phyloP scores from a whole-genome alignment of 768 basidiomycete genomes.

The Phaffia tasmanica region DNA sequence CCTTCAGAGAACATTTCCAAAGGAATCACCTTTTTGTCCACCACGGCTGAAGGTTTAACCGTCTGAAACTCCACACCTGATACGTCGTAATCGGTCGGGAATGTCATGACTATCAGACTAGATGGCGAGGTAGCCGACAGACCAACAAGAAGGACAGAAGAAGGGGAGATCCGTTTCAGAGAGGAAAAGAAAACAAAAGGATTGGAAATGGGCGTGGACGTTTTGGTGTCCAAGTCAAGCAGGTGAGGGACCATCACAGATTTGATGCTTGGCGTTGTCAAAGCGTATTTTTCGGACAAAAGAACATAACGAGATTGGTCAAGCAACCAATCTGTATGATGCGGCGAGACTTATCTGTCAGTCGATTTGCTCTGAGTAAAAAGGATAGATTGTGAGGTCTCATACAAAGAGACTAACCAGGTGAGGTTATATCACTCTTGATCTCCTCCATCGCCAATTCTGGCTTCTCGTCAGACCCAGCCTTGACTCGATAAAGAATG shows the following conservation, averaged over 20 bases:
- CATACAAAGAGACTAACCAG: slow-evolving; percentile 30
- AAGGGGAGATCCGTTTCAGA: slow-evolving; percentile 17
- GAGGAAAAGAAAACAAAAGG: slow-evolving; percentile 22
- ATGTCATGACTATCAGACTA: slow-evolving; percentile 22
- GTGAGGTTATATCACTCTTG: slow-evolving; percentile 46
- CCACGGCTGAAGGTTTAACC: slow-evolving; percentile 8
- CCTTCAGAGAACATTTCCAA: slow-evolving; percentile 12
- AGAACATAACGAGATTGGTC: slow-evolving; percentile 44
- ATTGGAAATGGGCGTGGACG: slow-evolving; percentile 17
- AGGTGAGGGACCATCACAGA: slow-evolving; percentile 42
- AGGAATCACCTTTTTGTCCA: not conserved
- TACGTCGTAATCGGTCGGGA: slow-evolving; percentile 22
- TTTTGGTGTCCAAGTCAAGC: slow-evolving; percentile 37
- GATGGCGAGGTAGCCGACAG: not conserved
- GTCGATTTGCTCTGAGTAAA: not conserved
- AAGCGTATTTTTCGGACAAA: slow-evolving; percentile 29
- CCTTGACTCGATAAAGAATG: slow-evolving; percentile 52
- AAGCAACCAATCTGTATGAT: slow-evolving; percentile 44
- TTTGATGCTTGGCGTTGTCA: slow-evolving; percentile 41
- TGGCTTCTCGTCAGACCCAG: not conserved
- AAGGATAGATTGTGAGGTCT: not conserved
- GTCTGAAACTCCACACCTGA: not conserved
- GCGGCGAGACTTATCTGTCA: not conserved
- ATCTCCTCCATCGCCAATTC: slow-evolving; percentile 12
- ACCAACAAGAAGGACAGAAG: slow-evolving; percentile 9